Evolutionary conservation across 2,329 filamentous ascomycete genomes (phyloP), one percentile per base, ranked within the genome.

Genomic region (Fusarium musae): DNA sequence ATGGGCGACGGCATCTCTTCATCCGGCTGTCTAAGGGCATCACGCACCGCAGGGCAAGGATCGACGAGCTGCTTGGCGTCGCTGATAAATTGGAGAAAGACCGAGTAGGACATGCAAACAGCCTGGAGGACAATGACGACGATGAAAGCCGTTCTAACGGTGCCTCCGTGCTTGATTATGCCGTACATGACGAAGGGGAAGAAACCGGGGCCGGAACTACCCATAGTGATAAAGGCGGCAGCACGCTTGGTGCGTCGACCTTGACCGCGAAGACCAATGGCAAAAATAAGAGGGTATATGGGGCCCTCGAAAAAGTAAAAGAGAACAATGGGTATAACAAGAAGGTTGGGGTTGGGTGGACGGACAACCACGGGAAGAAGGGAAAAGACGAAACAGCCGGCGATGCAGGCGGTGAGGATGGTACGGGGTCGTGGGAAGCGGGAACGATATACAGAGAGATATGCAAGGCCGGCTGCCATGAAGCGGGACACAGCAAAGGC

Each of bases 291-390:
- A 0, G 95, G 94, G 86, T 93, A 97, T 75, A 94, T 89, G 58
- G 94, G 93, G 0, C 92, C 93, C 80, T 96, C 93, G 78, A 93
- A 94, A 81, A 97, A 94, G 73, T 94, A 91, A 72, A 93, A 92
- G 34, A 95, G 76, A 43, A 91, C 85, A 5, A 93, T 83, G 72
- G 93, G 91, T n/a, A 89, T 85, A 30, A 85, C 82, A 30, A 90
- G 79, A 1, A 87, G 73, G 70, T 89, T 86, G 0, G 87, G 82
- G 63, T 88, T 83, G 3, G 73, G 60, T 7, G 83, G 83, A 6
- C 79, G 80, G 15, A 90, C 70, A 4, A 86, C 81, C 37, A 87
- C 85, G 8, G 85, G 82, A 9, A 89, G 76, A 12, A 88, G 78
- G 4, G 85, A 83, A 59, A 85, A 86, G 74, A 93, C 83, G 49